Evolutionary conservation across 2,329 filamentous ascomycete genomes (phyloP), one percentile per base, ranked within the genome.

Genomic region (Cytospora piceae): DNA sequence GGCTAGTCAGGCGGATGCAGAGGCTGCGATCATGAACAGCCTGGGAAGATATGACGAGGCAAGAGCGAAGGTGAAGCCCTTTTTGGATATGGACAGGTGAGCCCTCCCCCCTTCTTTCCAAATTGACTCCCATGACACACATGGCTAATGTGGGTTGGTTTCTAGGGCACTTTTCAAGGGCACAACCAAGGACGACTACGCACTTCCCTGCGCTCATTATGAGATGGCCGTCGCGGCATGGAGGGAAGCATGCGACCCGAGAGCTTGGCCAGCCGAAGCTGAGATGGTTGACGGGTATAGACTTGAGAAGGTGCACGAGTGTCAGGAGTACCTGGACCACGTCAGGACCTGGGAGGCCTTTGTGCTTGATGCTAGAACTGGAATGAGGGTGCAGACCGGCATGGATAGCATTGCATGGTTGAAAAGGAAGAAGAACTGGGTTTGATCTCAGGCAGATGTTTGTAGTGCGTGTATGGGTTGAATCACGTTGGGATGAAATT

Each of bases 221-320:
- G 95, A 99, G 77, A 87, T 95, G 80, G 93, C 88, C 0, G 92
- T 91, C 9, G 87, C 92, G 63, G 80, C 89, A 1, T 99, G 94
- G 94, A 83, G 85, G 65, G 90, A 94, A 72, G 83, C 81, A 61
- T 83, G 79, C 70, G 74, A 77, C 34, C 76, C 80, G 0, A 72
- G 70, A 0, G 64, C 64, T 27, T 77, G 72, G 67, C 74, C 73
- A 3, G 66, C 69, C 0, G 69, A 70, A 17, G 39, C 58, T 2
- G 65, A 70, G 1, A 71, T 71, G 37, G 68, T 77, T 0, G 75
- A 77, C 0, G 75, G 71, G 5, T 81, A 78, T 69, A 78, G 80
- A 20, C 76, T 73, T 29, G 74, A 80, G 56, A 85, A 85, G 75
- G 74, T 89, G 31, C 76, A 85, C 22, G 85, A 89, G 72, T 91